These are phyloP conservation scores for Neurospora sp. DNA, from an alignment of 495 filamentous ascomycete species.

Conservation along the genomic window DNA sequence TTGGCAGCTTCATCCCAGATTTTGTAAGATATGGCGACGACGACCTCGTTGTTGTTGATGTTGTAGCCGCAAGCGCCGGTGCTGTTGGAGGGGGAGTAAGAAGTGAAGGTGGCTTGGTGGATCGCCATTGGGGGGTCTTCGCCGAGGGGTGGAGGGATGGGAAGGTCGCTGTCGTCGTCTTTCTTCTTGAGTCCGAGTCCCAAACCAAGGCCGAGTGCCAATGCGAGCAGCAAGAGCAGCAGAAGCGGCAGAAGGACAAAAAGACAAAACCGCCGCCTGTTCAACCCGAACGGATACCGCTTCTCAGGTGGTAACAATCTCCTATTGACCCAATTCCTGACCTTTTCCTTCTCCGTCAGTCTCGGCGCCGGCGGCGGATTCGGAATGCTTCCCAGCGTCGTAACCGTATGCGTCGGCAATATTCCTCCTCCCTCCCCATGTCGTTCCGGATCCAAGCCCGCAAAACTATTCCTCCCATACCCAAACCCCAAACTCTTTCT, in stretches of 20 bases:
- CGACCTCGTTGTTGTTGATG: conserved; percentile 38
- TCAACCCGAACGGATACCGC: background rate
- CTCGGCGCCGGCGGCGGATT: background rate
- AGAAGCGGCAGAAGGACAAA: background rate
- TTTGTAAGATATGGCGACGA: conserved; percentile 58
- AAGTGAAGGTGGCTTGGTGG: background rate
- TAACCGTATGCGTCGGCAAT: background rate
- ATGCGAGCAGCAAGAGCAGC: background rate
- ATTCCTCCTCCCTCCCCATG: background rate
- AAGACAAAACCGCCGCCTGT: background rate
- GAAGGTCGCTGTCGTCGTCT: background rate
- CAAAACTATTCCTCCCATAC: background rate
- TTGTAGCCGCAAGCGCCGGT: conserved; percentile 58
- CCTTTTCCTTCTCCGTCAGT: background rate
- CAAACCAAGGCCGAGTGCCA: background rate
- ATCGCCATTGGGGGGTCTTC: background rate
- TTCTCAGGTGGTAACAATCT: background rate
- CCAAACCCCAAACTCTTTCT: background rate
- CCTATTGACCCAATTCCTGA: background rate
- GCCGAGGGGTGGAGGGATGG: background rate
- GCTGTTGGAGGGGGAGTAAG: conserved; percentile 36
- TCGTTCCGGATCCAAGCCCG: background rate
- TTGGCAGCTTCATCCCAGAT: conserved; percentile 48
- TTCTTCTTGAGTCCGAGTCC: background rate
- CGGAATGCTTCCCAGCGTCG: background rate